phyloP scores from a whole-genome alignment of 1,284 basidiomycete genomes.

The Lignosus rhinocerotis region DNA sequence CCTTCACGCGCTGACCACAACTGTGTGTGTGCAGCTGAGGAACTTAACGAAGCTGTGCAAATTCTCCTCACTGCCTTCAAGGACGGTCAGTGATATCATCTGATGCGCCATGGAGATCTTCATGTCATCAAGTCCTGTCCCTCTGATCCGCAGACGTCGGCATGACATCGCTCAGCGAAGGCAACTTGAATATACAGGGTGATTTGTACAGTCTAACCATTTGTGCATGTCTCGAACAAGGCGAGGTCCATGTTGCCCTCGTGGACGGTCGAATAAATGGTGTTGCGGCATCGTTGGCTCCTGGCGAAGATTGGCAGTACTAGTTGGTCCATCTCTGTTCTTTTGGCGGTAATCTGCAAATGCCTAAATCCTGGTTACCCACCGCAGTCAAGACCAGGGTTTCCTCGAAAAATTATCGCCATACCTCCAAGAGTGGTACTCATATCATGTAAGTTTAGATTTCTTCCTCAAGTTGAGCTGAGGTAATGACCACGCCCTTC shows the following conservation, averaged over 20 bases:
- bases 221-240: slow-evolving; percentile 21
- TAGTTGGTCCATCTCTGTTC: slow-evolving; percentile 23
- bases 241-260: slow-evolving; percentile 26
- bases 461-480: not conserved
- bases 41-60: slow-evolving; percentile 24
- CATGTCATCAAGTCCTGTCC: not conserved
- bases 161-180: slow-evolving; percentile 26
- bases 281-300: slow-evolving; percentile 24
- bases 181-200: slow-evolving; percentile 16
- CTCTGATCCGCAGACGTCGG: slow-evolving; percentile 20
- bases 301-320: slow-evolving; percentile 28
- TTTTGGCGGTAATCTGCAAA: not conserved
- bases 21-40: slow-evolving; percentile 15
- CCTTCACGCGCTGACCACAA: not conserved
- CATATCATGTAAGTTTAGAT: slow-evolving; percentile 25
- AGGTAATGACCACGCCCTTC: not conserved
- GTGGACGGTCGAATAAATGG: slow-evolving; percentile 23
- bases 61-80: slow-evolving; percentile 23
- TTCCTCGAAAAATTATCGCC: slow-evolving; percentile 18
- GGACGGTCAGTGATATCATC: slow-evolving; percentile 23
- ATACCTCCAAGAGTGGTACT: slow-evolving; percentile 23
- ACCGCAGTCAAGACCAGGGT: slow-evolving; percentile 16
- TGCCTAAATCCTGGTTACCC: not conserved
- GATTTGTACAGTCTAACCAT: slow-evolving; percentile 25
- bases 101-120: not conserved